Evolutionary conservation across 768 basidiomycete species (phyloP).

Genomic region (Tricholoma bakamatsutake): DNA sequence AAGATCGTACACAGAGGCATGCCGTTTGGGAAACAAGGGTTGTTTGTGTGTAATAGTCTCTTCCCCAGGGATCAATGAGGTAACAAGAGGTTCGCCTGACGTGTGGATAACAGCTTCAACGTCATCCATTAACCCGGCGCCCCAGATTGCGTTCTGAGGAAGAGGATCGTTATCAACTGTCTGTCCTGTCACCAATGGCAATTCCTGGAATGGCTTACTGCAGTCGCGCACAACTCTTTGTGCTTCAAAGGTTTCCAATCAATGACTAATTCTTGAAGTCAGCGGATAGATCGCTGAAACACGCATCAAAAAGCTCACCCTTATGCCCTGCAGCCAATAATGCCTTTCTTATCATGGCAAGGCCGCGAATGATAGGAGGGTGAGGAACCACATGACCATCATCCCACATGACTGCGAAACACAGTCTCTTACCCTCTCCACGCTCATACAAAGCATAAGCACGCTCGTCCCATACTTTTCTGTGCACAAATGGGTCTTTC

Average conservation of each 20-base stretch:
- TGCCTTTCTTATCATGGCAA: slow-evolving; percentile 51
- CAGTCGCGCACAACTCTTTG: slow-evolving; percentile 32
- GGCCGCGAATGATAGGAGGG: slow-evolving; percentile 57
- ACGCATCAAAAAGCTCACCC: slow-evolving; percentile 31
- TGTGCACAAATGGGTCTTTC: slow-evolving; percentile 52
- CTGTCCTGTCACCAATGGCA: no score
- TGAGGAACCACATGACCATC: slow-evolving; percentile 55
- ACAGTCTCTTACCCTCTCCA: slow-evolving; percentile 42
- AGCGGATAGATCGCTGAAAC: not conserved
- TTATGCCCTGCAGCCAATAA: slow-evolving; percentile 57
- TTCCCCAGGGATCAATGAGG: slow-evolving; percentile 36
- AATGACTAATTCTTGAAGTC: slow-evolving; percentile 39
- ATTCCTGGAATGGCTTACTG: slow-evolving; percentile 27
- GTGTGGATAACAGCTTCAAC: slow-evolving; percentile 27
- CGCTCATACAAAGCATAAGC: slow-evolving; percentile 58
- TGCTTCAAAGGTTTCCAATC: slow-evolving; percentile 62
- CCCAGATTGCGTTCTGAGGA: slow-evolving; percentile 35
- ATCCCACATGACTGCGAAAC: slow-evolving; percentile 63
- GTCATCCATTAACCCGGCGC: slow-evolving; percentile 45
- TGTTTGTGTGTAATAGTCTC: slow-evolving; percentile 9
- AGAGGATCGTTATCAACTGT: not conserved
- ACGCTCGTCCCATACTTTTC: slow-evolving; percentile 56
- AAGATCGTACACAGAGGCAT: slow-evolving; percentile 42
- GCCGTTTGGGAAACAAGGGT: not conserved
- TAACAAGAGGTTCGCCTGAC: slow-evolving; percentile 51